These are phyloP conservation scores for Populus tomentosa DNA, from an alignment of 441 rosid genomes.

Conservation along the genomic window DNA sequence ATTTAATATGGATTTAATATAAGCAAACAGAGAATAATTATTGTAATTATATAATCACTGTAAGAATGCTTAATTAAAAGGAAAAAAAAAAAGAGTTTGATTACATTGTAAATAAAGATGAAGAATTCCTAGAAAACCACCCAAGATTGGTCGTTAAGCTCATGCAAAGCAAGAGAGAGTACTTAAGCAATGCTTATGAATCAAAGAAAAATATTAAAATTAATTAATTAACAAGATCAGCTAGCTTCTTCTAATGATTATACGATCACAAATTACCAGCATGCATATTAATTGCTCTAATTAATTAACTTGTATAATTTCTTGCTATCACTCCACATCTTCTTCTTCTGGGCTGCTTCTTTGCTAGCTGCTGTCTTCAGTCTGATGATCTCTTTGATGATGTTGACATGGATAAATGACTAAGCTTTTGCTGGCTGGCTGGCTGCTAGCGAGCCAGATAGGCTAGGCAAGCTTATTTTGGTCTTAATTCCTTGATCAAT, in stretches of 20 bases:
- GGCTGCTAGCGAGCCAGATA: neutral
- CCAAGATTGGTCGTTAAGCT: neutral
- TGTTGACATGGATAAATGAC: neutral
- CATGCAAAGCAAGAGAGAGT: neutral
- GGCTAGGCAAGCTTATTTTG: slow-evolving; percentile 27
- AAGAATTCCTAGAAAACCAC: neutral
- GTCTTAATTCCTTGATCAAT: slow-evolving; percentile 16
- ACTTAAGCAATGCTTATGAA: neutral
- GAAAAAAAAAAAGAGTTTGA: neutral
- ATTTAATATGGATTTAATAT: neutral
- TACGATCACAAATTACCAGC: neutral
- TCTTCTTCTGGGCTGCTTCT: neutral
- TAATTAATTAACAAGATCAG: neutral
- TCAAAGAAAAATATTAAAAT: neutral
- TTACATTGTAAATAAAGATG: neutral
- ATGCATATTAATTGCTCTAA: neutral
- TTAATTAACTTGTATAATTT: neutral
- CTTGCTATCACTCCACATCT: neutral
- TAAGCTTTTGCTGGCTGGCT: slow-evolving; percentile 2
- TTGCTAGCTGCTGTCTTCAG: slow-evolving; percentile 2
- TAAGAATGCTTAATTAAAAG: neutral
- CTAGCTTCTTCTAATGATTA: neutral
- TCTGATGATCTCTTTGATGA: neutral
- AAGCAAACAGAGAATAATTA: neutral
- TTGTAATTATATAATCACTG: neutral